Conservation (phyloP, 202 grass and related monocot genomes). For the Schoenoplectus tabernaemontani region DNA sequence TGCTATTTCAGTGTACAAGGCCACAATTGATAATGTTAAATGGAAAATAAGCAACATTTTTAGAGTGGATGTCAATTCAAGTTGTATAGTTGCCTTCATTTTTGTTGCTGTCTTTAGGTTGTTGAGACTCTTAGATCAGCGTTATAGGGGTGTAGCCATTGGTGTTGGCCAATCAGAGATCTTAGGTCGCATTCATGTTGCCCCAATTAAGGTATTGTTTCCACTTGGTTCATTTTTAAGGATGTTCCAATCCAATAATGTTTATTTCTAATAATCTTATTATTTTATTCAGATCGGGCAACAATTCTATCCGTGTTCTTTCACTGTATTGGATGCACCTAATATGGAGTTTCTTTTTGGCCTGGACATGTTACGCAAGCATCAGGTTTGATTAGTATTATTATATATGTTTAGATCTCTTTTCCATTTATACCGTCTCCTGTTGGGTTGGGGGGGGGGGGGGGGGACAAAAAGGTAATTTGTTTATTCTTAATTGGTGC, state of each 20-base stretch:
- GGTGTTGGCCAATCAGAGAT: slow-evolving; percentile 97
- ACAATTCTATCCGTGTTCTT: slow-evolving; percentile 82
- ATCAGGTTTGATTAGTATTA: slow-evolving; percentile 59
- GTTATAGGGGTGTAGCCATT: slow-evolving; percentile 76
- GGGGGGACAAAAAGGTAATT: not conserved
- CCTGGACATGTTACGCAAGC: slow-evolving; percentile 98
- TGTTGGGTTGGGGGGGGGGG: too few relatives aligned
- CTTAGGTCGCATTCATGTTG: slow-evolving; percentile 94
- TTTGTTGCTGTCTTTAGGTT: slow-evolving; percentile 44
- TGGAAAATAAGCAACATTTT: slow-evolving; percentile 3
- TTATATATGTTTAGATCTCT: not conserved
- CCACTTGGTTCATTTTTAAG: slow-evolving; percentile 15
- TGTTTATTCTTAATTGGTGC: slow-evolving; percentile 2
- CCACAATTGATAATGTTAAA: not conserved
- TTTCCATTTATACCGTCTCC: not conserved
- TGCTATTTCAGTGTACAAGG: not conserved
- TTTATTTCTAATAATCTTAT: slow-evolving; percentile 16
- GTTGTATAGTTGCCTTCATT: slow-evolving; percentile 3
- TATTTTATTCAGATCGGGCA: slow-evolving; percentile 52
- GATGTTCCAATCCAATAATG: not conserved
- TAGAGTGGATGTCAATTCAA: not conserved
- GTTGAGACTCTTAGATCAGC: slow-evolving; percentile 85
- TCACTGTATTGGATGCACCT: slow-evolving; percentile 92
- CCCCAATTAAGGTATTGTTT: slow-evolving; percentile 74
- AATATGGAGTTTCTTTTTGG: slow-evolving; percentile 99